These are phyloP conservation scores for Pseudocercospora ulei DNA, from an alignment of 2,329 filamentous ascomycete genomes.

Conservation along the genomic window DNA sequence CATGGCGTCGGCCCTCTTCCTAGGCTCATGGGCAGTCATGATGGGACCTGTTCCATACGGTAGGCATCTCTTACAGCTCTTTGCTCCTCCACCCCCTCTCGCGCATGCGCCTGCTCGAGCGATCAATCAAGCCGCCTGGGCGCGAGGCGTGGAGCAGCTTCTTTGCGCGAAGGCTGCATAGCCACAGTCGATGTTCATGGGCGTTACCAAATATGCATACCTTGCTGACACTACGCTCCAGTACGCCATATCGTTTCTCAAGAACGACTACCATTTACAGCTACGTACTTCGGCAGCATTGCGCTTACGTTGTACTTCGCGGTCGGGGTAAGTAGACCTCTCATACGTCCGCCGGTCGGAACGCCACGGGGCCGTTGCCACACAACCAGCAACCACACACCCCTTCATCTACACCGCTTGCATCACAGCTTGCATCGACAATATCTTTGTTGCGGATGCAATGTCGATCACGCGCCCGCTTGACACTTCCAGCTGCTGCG, in stretches of 20 bases:
- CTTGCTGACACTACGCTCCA: conserved; percentile 27
- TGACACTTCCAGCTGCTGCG: conserved; percentile 18
- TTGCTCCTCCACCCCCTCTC: conserved; percentile 15
- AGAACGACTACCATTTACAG: conserved; percentile 80
- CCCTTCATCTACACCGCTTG: conserved; percentile 12
- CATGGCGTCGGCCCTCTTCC: conserved; percentile 79
- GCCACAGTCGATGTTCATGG: conserved; percentile 15
- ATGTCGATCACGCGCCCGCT: conserved; percentile 22
- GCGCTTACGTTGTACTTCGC: conserved; percentile 83
- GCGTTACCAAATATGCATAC: conserved; percentile 10
- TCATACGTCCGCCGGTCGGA: conserved; percentile 13
- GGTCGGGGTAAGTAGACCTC: conserved; percentile 62
- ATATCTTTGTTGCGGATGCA: conserved; percentile 24
- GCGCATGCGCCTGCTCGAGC: conserved; percentile 15
- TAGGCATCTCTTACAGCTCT: conserved; percentile 31
- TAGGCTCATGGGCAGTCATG: conserved; percentile 84
- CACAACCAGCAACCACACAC: conserved; percentile 18
- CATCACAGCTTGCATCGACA: conserved; percentile 17
- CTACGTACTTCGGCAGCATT: conserved; percentile 90
- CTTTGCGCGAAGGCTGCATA: conserved; percentile 20
- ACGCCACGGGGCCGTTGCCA: conserved; percentile 13
- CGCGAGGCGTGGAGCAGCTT: conserved; percentile 11
- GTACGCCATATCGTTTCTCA: conserved; percentile 73
- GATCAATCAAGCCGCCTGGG: conserved; percentile 18
- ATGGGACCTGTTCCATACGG: conserved; percentile 80